A percentile compares a stretch with the other conserved stretches of the same genome.
Evolutionary conservation across 2,329 filamentous ascomycete genomes (phyloP).

Genomic region (Pseudogymnoascus sp.): DNA sequence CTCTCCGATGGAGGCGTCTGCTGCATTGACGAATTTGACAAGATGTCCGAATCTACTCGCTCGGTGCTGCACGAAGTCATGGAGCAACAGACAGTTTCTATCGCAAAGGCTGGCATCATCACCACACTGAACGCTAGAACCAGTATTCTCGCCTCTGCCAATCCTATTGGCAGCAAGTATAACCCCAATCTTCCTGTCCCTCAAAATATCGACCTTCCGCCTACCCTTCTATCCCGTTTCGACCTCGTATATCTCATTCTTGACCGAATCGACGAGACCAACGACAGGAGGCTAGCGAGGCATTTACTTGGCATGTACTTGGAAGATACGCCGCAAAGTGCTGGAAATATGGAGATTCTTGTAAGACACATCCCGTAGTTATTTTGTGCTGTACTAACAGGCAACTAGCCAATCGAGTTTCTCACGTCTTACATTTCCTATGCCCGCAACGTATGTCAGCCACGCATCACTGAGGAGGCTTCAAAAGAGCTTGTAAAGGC

Average conservation of each 20-base stretch:
- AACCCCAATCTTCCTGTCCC: slow-evolving; percentile 92
- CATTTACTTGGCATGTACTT: slow-evolving; percentile 95
- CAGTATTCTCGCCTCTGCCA: slow-evolving; percentile 91
- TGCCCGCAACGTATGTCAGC: slow-evolving; percentile 77
- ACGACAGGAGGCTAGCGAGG: slow-evolving; percentile 78
- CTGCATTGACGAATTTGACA: slow-evolving; percentile 74
- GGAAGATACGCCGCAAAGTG: slow-evolving; percentile 82
- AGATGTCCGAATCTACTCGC: slow-evolving; percentile 67
- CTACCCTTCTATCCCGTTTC: slow-evolving; percentile 89
- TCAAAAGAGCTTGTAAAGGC: slow-evolving; percentile 75
- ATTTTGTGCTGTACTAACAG: slow-evolving; percentile 22
- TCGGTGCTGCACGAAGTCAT: slow-evolving; percentile 73
- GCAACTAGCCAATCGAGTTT: slow-evolving; percentile 73
- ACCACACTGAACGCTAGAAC: slow-evolving; percentile 91
- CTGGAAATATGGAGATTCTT: slow-evolving; percentile 65
- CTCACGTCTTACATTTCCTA: slow-evolving; percentile 96
- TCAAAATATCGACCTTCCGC: slow-evolving; percentile 95
- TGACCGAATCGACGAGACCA: slow-evolving; percentile 84
- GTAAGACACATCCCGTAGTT: slow-evolving; percentile 41
- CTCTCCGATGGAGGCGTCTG: slow-evolving; percentile 67
- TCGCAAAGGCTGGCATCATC: slow-evolving; percentile 70
- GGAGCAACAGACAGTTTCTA: slow-evolving; percentile 72
- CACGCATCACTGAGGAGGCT: slow-evolving; percentile 68
- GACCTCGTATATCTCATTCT: slow-evolving; percentile 95
- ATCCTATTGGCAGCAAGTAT: slow-evolving; percentile 96